Base-by-base conservation (phyloP, 306 rosid genomes). In the Vigna reflexopilosa region DNA sequence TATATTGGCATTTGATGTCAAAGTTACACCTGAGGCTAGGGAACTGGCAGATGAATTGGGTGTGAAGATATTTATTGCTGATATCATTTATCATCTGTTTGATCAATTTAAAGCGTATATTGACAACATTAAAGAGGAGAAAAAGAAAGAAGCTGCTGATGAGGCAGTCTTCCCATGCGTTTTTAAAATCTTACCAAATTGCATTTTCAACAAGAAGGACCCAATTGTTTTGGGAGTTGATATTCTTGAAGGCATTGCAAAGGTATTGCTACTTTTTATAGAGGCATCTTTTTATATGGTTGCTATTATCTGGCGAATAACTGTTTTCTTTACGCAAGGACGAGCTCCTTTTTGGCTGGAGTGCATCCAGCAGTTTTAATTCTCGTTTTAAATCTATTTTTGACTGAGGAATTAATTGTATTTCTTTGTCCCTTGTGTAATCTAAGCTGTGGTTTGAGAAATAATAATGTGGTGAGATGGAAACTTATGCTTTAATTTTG, bases 181-280 rank as follows among this genome's bases (percentile, higher is more conserved):
- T 79, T 85, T 95, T 71, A 81, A 87, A 77, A 91, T 91, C 79
- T 68, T 93, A 72, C 98, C 99, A 17, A 90, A 91, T 72, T 95
- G 96, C 61, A 73, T 91, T 79, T 95, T 95, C 91, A 93, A 91
- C 86, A 95, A 93, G 86, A 95, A 93, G 88, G 99, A 95, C 83
- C 99, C 99, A 2, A 95, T 95, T 84, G 88, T 95, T 77, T 89
- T 95, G 91, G 99, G 99, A 75, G 98, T 95, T 73, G 97, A 93
- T 81, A 81, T 95, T 40, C 86, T 91, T 57, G 99, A 95, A 58
- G 99, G 98, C 86, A 91, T 93, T 80, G 80, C 85, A 6, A 95
- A 93, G 99, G 99, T 95, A 89, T 40, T 19, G 3, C 73, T 57
- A 67, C 70, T 51, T 16, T 73, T 51, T 16, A 36, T 67, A 76